Percentiles rank a stretch among this genome's conserved stretches.
Evolutionary conservation across 116 monocot genomes (phyloP).

Genomic region (Iris pallida): DNA sequence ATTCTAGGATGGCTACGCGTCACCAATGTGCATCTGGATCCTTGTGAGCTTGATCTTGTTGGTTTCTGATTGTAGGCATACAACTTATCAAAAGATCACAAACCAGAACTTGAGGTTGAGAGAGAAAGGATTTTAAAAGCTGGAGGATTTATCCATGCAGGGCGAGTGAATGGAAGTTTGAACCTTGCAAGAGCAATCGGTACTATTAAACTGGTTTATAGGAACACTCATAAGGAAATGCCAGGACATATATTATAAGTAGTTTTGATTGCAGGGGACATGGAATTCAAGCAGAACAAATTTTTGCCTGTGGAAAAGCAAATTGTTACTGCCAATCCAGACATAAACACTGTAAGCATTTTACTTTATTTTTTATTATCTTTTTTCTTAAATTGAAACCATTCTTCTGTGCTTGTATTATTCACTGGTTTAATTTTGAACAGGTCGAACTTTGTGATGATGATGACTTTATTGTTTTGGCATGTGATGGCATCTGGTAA

Average conservation of each 20-base stretch:
- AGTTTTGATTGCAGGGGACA: constrained; percentile 49
- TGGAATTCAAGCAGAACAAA: constrained; percentile 93
- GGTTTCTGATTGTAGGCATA: constrained; percentile 47
- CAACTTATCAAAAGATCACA: constrained; percentile 84
- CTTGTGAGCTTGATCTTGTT: neutral
- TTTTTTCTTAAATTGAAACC: neutral
- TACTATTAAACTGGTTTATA: constrained; percentile 6
- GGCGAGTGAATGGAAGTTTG: constrained; percentile 88
- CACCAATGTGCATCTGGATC: neutral
- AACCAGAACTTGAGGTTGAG: constrained; percentile 79
- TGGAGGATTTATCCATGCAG: constrained; percentile 82
- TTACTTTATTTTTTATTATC: neutral
- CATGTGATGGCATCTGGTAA: constrained; percentile 95
- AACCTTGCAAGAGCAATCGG: constrained; percentile 84
- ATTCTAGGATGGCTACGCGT: neutral
- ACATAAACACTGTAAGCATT: constrained; percentile 57
- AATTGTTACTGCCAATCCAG: constrained; percentile 79
- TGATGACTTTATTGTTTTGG: constrained; percentile 83
- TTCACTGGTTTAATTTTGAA: constrained; percentile 4
- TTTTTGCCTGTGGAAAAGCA: constrained; percentile 75
- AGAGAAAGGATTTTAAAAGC: constrained; percentile 91
- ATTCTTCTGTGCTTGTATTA: neutral
- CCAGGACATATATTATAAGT: neutral
- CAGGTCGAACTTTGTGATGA: constrained; percentile 87
- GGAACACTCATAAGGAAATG: neutral